phyloP scores from a whole-genome alignment of 169 alveolate species.

The Eimeria maxima region DNA sequence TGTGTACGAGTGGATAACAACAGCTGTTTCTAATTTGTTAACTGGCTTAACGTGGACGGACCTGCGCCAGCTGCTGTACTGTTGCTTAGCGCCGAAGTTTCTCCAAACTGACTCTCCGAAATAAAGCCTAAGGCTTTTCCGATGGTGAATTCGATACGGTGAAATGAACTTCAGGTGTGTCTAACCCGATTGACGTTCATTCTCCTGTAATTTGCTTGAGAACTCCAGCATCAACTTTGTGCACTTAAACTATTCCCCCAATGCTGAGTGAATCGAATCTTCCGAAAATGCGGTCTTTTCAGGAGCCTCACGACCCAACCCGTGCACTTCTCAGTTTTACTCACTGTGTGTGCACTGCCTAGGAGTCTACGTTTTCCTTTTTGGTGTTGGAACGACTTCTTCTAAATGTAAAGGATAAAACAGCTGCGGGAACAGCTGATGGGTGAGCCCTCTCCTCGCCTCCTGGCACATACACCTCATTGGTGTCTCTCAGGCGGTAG shows the following conservation, averaged over 20 bases:
- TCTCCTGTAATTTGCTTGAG: background rate
- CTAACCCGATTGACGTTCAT: background rate
- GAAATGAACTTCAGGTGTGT: background rate
- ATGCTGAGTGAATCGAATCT: background rate
- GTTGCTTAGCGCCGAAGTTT: background rate
- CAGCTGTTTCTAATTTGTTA: no score
- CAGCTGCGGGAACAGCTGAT: background rate
- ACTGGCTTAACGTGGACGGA: background rate
- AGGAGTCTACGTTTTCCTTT: no score
- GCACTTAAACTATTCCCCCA: background rate
- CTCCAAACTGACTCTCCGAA: background rate
- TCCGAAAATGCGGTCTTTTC: background rate
- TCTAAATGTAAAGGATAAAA: background rate
- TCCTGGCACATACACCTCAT: background rate
- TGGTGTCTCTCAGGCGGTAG: background rate
- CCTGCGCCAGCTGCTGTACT: background rate
- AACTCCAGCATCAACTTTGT: background rate
- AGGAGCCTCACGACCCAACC: background rate
- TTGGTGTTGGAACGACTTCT: background rate
- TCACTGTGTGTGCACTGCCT: background rate
- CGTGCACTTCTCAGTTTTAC: background rate
- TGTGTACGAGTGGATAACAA: background rate
- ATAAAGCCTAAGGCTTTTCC: background rate
- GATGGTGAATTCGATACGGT: background rate
- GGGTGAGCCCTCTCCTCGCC: background rate